Base-by-base conservation (phyloP, 495 filamentous ascomycete genomes). In the Podospora conica region DNA sequence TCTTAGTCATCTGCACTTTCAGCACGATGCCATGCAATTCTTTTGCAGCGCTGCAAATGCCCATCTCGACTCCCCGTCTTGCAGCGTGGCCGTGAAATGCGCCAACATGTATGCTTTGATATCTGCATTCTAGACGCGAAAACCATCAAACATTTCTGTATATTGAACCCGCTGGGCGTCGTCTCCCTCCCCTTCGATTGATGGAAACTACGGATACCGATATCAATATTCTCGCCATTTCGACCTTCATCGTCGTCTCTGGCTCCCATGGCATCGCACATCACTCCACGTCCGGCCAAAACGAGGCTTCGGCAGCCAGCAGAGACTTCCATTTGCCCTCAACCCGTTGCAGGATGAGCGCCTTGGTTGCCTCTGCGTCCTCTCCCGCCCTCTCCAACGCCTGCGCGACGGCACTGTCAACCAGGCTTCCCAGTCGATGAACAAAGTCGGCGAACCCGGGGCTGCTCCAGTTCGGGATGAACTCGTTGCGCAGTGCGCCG, bases 401-500 rank as follows among this genome's bases (percentile, higher is more conserved):
- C 54, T 68, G 60, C 3, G 54, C 59, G 18, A 76, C 73, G 3
- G 71, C 71, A 22, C 60, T 61, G 31, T 79, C 75, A 61, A 79
- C 69, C 27, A 77, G 58, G 12, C 58, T 33, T n/a, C 69, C 74
- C 63, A 77, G 61, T 55, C 69, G 55, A 3, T 63, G 69, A 9
- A 89, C 87, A 75, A 89, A 89, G 9, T 55, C 75, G 53, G 78
- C 79, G 72, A 90, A 90, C 71, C 86, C 82, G 11, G 55, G 63
- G 65, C 81, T 85, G 63, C 84, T 85, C 87, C 87, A 89, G 71
- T 89, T 90, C 1, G 84, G 84, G 67, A 89, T 88, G 67, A 89
- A 88, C 74, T 83, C 80, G 63, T 78, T 77, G 61, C 86, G 77
- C 73, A 89, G 69, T 48, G 87, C 86, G 0, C 87, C 88, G 1